Evolutionary conservation across 192 early-diverging fungal species (phyloP), one percentile per base, ranked within the genome.

Genomic region (Haplosporangium gracile): DNA sequence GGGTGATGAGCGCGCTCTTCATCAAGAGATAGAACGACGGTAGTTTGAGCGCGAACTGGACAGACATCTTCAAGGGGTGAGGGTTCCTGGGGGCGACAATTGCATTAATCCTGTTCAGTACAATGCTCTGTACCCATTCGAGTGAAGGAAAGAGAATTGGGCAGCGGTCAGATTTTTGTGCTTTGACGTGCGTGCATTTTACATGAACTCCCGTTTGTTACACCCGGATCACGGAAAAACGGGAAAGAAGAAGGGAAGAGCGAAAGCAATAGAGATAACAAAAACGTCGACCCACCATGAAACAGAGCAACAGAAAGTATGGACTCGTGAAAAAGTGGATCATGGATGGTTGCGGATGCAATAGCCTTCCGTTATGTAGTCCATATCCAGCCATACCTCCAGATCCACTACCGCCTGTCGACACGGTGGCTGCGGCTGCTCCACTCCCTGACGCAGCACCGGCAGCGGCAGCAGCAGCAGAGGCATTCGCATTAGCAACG

Each of bases 91-190:
- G 90, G 0, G 88, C 80, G 11, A 90, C 88, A 74, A 90, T 90
- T 16, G 90, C 90, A 76, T 90, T 88, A 55, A 90, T 90, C 57
- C 90, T 82, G 81, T 90, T 90, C 63, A 89, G 70, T 20, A 90
- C 79, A 45, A 90, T 86, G 60, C 81, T 89, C 90, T 90, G 55
- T 55, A 39, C 16, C 20, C 20, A 40, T 45, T 13, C 55, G 38
- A 57, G 5, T 22, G 32, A 57, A 42, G 9, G 29, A 22, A 51
- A 51, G 38, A 70, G 26, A 77, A 20, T 20, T 10, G 8, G 10
- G 45, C 24, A 11, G 18, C 16, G n/a, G 42, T 43, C 20, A 74
- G 45, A 49, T 53, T 18, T 73, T 57, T 57, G 20, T 39, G 9
- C 1, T 38, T 38, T 36, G 42, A 43, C 42, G 65, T 68, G 32